phyloP scores from a whole-genome alignment of 208 protist genomes.

The Herpetomonas muscarum region DNA sequence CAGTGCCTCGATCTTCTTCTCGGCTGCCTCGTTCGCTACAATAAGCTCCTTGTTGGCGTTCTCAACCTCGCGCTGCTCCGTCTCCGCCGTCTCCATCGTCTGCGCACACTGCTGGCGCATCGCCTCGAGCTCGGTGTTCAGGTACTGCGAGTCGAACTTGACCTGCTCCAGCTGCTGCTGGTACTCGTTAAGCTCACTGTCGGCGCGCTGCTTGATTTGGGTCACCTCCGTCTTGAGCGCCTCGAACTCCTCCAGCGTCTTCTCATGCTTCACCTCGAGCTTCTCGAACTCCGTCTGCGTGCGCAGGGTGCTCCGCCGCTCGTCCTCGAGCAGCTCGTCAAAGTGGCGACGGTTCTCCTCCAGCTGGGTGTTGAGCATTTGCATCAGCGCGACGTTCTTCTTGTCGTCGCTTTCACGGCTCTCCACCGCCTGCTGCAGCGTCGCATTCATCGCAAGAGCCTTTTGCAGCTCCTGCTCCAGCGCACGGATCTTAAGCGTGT shows the following conservation, averaged over 20 bases:
- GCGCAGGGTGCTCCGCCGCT: slow-evolving; percentile 20
- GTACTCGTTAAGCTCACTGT: slow-evolving; percentile 61
- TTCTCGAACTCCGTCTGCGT: slow-evolving; percentile 35
- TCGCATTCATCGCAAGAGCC: slow-evolving; percentile 55
- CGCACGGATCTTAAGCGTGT: slow-evolving; percentile 30
- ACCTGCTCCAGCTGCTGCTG: slow-evolving; percentile 79
- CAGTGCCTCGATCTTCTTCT: slow-evolving; percentile 65
- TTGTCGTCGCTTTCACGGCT: slow-evolving; percentile 65
- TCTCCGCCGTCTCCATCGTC: slow-evolving; percentile 31
- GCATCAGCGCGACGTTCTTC: slow-evolving; percentile 83
- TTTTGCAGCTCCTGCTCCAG: slow-evolving; percentile 77
- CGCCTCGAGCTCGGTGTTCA: slow-evolving; percentile 58
- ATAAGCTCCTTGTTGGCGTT: slow-evolving; percentile 26
- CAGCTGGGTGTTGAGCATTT: slow-evolving; percentile 78
- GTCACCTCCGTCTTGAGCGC: slow-evolving; percentile 25
- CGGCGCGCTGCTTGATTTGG: slow-evolving; percentile 25
- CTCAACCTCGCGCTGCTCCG: slow-evolving; percentile 17
- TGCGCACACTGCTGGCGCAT: slow-evolving; percentile 34
- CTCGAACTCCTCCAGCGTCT: slow-evolving; percentile 49
- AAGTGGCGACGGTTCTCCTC: slow-evolving; percentile 67
- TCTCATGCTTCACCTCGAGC: slow-evolving; percentile 30
- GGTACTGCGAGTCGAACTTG: slow-evolving; percentile 74
- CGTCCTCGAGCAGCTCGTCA: slow-evolving; percentile 52
- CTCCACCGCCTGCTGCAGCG: slow-evolving; percentile 71
- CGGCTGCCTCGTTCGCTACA: slow-evolving; percentile 55